A percentile compares a stretch with the other conserved stretches of the same genome.
Evolutionary conservation across 2,329 filamentous ascomycete species (phyloP).

Genomic region (Ophioceras dolichostomum): DNA sequence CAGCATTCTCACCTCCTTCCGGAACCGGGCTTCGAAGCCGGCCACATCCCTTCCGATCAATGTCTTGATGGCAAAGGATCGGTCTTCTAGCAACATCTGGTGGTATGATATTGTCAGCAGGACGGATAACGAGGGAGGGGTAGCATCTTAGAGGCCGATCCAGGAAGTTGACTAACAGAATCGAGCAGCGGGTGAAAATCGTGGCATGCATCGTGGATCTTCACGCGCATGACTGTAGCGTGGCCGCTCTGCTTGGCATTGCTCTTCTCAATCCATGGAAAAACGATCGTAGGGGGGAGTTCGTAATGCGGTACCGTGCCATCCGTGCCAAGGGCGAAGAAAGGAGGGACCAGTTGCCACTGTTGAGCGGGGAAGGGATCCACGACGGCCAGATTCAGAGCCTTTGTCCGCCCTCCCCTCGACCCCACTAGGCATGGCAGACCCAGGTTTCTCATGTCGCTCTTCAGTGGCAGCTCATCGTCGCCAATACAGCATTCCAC

Average conservation of each 20-base stretch:
- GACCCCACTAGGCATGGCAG: neutral
- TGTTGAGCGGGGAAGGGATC: neutral
- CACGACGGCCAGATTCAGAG: no score
- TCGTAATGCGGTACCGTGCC: neutral
- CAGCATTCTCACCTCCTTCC: constrained; percentile 9
- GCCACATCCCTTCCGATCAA: neutral
- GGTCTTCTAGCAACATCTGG: neutral
- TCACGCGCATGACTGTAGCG: neutral
- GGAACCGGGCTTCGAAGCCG: constrained; percentile 4
- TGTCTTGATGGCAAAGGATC: neutral
- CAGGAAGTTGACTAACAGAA: no score
- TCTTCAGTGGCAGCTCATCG: neutral
- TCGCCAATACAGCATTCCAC: neutral
- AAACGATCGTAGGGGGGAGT: neutral
- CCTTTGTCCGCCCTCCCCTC: neutral
- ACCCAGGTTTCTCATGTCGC: no score
- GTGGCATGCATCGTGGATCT: neutral
- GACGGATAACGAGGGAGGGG: no score
- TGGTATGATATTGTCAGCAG: no score
- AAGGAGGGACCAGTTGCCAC: neutral
- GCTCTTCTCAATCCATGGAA: neutral
- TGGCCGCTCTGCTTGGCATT: neutral
- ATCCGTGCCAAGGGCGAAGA: neutral
- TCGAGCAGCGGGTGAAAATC: no score
- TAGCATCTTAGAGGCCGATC: no score